Conservation (phyloP, 805 yeast genomes). For the Saccharomycopsis schoenii region DNA sequence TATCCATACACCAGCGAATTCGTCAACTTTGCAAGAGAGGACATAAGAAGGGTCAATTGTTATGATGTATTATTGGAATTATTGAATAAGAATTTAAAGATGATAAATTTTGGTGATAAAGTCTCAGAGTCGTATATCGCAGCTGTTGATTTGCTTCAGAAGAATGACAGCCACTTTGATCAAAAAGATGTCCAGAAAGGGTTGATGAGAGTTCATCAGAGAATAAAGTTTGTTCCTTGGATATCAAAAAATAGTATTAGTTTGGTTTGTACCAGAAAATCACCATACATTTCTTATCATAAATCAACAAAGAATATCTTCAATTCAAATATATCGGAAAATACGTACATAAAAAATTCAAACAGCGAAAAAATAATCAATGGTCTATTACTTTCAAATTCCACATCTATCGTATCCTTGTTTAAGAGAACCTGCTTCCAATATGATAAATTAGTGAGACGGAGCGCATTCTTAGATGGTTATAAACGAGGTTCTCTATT, state of each 20-base stretch:
- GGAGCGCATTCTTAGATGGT: conserved; percentile 77
- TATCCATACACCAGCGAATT: conserved; percentile 70
- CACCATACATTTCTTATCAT: conserved; percentile 24
- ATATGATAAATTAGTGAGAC: conserved; percentile 67
- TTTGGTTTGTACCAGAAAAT: conserved; percentile 63
- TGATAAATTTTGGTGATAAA: conserved; percentile 44
- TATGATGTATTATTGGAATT: conserved; percentile 80
- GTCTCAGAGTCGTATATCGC: conserved; percentile 50
- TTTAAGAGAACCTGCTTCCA: conserved; percentile 61
- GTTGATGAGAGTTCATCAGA: conserved; percentile 47
- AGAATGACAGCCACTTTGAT: conserved; percentile 32
- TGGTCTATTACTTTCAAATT: conserved; percentile 79
- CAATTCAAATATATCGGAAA: neutral
- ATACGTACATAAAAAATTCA: neutral
- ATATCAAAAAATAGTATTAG: conserved; percentile 63
- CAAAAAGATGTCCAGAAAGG: conserved; percentile 68
- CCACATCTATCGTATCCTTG: conserved; percentile 61
- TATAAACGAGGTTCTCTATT: conserved; percentile 41
- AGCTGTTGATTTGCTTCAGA: conserved; percentile 61
- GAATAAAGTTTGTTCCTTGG: conserved; percentile 79
- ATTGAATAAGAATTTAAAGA: conserved; percentile 63
- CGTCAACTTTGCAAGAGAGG: conserved; percentile 44
- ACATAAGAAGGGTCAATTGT: conserved; percentile 59
- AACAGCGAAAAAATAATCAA: conserved; percentile 32
- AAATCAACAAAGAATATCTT: neutral